Evolutionary conservation across 306 rosid genomes (phyloP), one percentile per base, ranked within the genome.

Genomic region (Hippophae rhamnoides): DNA sequence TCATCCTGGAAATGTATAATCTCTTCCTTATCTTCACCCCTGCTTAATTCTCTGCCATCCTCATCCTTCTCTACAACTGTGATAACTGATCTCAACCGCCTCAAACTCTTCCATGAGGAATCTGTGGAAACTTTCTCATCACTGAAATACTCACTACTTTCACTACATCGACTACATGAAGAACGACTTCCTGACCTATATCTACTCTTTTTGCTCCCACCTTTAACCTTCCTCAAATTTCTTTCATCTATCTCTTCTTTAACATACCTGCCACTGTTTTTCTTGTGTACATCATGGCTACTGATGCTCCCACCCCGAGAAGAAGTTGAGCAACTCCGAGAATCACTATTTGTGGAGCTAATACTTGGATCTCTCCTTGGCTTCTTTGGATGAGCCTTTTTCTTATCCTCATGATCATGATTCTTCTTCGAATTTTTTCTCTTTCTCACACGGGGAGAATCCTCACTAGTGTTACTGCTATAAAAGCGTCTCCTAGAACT

Each of bases 21-120:
- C 76, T 76, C 95, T 77, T 88, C 96, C 72, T 71, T 79, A 41
- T 50, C 67, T 43, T 71, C 83, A 68, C 72, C 78, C 61, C 46
- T 65, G 66, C 27, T 65, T 7, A 68, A 64, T 44, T 71, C 82
- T 56, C 57, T 51, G 9, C 61, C 69, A 50, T 79, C 76, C 23
- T 83, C 66, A 18, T 26, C 75, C 69, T 55, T 84, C 54, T 71
- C 73, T 6, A 64, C 13, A 61, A 83, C 71, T 11, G 72, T 72
- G 66, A 92, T 72, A 68, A 88, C 83, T 3, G 96, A 92, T 68
- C 79, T 73, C 55, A 92, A 77, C 64, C 85, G 13, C 75, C 82
- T 82, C 1, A 66, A 53, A 54, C 69, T 78, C 62, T 70, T 77
- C 72, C 56, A 75, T 26, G 53, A 47, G 40, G 41, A 52, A 68